Evolutionary conservation across 345 rosid genomes (phyloP), one percentile per base, ranked within the genome.

Genomic region (Murraya paniculata): DNA sequence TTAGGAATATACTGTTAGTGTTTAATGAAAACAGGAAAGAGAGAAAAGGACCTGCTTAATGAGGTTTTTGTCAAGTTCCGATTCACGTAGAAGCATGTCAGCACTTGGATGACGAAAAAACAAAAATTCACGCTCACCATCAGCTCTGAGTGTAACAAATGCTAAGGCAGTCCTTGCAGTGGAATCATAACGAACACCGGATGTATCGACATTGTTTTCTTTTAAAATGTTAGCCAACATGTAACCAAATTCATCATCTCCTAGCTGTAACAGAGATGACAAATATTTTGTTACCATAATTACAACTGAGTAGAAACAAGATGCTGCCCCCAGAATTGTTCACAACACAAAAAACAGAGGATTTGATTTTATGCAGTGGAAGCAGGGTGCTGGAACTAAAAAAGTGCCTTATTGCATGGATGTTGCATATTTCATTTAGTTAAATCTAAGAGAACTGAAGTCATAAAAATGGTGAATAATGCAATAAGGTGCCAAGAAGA

Each of bases 71-170:
- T 93, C 90, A 50, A 97, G 91, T 66, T 97, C 99, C 68, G 97
- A 90, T 81, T 92, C 98, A 39, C 55, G 85, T 77, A 97, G 94
- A 80, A 87, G 98, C 98, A 96, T 96, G 86, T 96, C 99, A 22
- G 99, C 99, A 89, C 98, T 96, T 7, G 99, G 99, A 86, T 92
- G 90, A 60, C 98, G 92, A 76, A 91, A 97, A 87, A 97, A 97
- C 83, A 97, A 80, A 87, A 97, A 97, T 82, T 97, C 99, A 45
- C 99, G 97, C 81, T 97, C 98, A 18, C 99, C 99, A 68, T 97
- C 99, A 83, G 84, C 90, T 88, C 91, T 85, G 55, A 91, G 83
- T 0, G 99, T 97, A 41, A 97, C 98, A 86, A 97, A 97, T 67
- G 99, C 95, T 66, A 97, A 82, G 45, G 98, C 98, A 56, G 98